Evolutionary conservation across 352 stramenopile genomes (phyloP), one percentile per base, ranked within the genome.

Genomic region (Globisporangium mamillatum): DNA sequence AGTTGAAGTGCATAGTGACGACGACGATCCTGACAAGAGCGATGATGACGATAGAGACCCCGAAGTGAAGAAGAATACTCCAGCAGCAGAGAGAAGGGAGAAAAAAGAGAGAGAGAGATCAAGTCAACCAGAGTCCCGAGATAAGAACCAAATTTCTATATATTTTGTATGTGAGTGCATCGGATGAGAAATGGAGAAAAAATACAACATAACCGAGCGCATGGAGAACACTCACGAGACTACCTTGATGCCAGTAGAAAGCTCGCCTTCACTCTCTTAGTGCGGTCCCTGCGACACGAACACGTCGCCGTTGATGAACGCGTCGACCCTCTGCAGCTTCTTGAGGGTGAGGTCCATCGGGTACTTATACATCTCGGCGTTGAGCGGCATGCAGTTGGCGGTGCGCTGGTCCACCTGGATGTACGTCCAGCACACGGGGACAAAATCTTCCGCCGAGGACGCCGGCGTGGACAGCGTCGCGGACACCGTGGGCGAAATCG

Each of bases 281-380:
- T 78, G 68, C n/a, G 73, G 77, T 29, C 74, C 77, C 73, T 90
- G 78, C 7, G 82, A 89, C 61, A 93, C 80, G 54, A 90, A 70
- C 68, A 95, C 81, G 29, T 93, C 83, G 64, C 81, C 83, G 5
- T 76, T 82, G 36, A 95, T 75, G 71, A 94, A 94, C 44, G 84
- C 86, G 67, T 94, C 82, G n/a, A 81, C 84, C 34, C 81, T 80
- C 65, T 84, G 75, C 22, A 93, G 70, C 63, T 84, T 81, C 72
- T 91, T 92, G 41, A 89, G 83, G 53, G 87, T 84, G 58, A 95
- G 73, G 50, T 92, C 81, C 53, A 94, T 75, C 29, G 79, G 86
- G 61, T 92, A 91, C 72, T 84, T 88, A 78, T 93, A 95, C 88
- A 95, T 93, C 74, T 95, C 84, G 18, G 78, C 67, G 60, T 82